phyloP scores from a whole-genome alignment of 306 rosid genomes.

The Carpinus fangiana region DNA sequence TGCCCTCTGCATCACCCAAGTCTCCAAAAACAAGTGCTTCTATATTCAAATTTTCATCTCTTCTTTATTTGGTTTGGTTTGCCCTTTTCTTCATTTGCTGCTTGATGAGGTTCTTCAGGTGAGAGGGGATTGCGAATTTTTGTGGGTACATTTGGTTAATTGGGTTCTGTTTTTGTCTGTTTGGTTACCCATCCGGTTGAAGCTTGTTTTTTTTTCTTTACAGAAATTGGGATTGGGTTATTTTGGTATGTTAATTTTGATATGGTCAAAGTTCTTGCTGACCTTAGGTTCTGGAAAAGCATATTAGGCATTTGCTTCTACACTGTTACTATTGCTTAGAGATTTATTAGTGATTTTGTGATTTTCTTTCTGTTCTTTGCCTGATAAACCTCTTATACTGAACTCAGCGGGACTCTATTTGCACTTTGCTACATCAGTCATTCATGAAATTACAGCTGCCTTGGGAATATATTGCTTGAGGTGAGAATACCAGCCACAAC shows the following conservation, averaged over 20 bases:
- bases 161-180: neutral
- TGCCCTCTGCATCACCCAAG: no score
- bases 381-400: slow-evolving; percentile 27
- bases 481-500: slow-evolving; percentile 36
- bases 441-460: slow-evolving; percentile 79
- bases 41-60: no score
- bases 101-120: slow-evolving; percentile 96
- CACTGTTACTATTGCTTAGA: slow-evolving; percentile 11
- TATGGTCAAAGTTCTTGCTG: neutral
- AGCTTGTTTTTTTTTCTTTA: no score
- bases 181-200: no score
- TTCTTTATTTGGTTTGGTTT: no score
- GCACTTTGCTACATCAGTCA: slow-evolving; percentile 75
- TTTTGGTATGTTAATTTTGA: no score
- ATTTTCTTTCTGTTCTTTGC: slow-evolving; percentile 1
- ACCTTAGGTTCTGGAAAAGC: neutral
- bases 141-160: neutral
- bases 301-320: slow-evolving; percentile 1
- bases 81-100: no score
- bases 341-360: slow-evolving; percentile 12
- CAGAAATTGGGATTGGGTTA: no score
- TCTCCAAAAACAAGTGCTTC: no score
- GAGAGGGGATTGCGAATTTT: slow-evolving; percentile 19
- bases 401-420: slow-evolving; percentile 69
- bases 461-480: slow-evolving; percentile 94